These are phyloP conservation scores for Pythium aquatile DNA, from an alignment of 352 stramenopile species.

Conservation along the genomic window DNA sequence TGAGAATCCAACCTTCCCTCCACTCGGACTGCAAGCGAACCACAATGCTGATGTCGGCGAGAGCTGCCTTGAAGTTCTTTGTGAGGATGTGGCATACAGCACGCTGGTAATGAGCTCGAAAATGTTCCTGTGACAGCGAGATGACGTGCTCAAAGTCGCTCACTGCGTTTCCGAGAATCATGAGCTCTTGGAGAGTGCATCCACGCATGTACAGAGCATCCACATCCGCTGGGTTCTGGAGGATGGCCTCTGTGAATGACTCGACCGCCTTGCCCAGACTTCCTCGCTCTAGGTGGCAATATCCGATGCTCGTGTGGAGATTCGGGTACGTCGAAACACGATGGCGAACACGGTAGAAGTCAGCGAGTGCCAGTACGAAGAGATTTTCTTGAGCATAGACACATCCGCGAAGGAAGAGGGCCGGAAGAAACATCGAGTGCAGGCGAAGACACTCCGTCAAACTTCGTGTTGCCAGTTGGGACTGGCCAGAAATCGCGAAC, in stretches of 20 bases:
- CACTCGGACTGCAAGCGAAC: slow-evolving; percentile 37
- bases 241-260: slow-evolving; percentile 43
- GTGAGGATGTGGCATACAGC: slow-evolving; percentile 40
- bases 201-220: slow-evolving; percentile 50
- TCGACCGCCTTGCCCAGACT: slow-evolving; percentile 43
- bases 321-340: slow-evolving; percentile 41
- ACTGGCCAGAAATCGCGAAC: slow-evolving; percentile 37
- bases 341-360: slow-evolving; percentile 54
- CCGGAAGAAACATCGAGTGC: slow-evolving; percentile 46
- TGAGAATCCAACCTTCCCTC: slow-evolving; percentile 38
- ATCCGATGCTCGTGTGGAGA: slow-evolving; percentile 51
- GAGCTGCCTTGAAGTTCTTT: slow-evolving; percentile 32
- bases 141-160: slow-evolving; percentile 42
- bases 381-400: slow-evolving; percentile 52
- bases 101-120: slow-evolving; percentile 37
- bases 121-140: slow-evolving; percentile 19
- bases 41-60: slow-evolving; percentile 30
- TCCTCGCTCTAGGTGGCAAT: slow-evolving; percentile 45
- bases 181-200: slow-evolving; percentile 48
- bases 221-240: slow-evolving; percentile 28
- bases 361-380: slow-evolving; percentile 45
- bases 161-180: slow-evolving; percentile 38
- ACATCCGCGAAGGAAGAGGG: slow-evolving; percentile 51
- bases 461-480: slow-evolving; percentile 29
- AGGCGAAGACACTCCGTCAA: slow-evolving; percentile 34